Conservation (phyloP, 192 early-diverging fungal species). For the Backusella westeae region DNA sequence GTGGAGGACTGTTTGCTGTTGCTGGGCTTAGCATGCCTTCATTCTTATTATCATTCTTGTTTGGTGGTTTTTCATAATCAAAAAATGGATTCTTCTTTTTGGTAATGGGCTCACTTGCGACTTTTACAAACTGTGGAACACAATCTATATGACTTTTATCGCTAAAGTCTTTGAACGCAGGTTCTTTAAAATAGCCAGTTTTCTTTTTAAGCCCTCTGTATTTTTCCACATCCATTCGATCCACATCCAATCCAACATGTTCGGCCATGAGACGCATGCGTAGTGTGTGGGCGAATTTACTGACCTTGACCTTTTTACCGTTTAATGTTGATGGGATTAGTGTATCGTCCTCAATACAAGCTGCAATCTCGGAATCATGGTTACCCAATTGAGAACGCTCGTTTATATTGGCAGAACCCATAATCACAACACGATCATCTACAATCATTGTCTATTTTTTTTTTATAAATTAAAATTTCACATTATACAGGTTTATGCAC, state of each 20-base stretch:
- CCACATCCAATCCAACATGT: conserved; percentile 63
- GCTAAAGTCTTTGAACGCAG: not conserved
- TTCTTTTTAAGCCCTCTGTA: not conserved
- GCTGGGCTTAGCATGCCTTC: not conserved
- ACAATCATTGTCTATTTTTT: conserved; percentile 64
- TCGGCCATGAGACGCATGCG: conserved; percentile 74
- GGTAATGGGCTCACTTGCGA: not conserved
- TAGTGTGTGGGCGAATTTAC: conserved; percentile 68
- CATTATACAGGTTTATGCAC: conserved; percentile 1
- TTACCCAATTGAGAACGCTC: conserved; percentile 81
- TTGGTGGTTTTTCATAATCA: not conserved
- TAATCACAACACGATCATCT: conserved; percentile 77
- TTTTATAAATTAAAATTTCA: not conserved
- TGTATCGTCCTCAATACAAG: conserved; percentile 63
- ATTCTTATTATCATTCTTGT: not conserved
- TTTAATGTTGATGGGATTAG: conserved; percentile 66
- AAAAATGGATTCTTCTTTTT: not conserved
- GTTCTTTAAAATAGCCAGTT: not conserved
- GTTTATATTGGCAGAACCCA: conserved; percentile 89
- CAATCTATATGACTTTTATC: not conserved
- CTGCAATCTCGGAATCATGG: conserved; percentile 82
- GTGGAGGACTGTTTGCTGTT: not conserved
- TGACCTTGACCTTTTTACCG: conserved; percentile 64
- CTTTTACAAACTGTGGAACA: not conserved
- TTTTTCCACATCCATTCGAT: conserved; percentile 8